Evolutionary conservation across 2,329 filamentous ascomycete genomes (phyloP).

Genomic region (Cercospora nicotianae): DNA sequence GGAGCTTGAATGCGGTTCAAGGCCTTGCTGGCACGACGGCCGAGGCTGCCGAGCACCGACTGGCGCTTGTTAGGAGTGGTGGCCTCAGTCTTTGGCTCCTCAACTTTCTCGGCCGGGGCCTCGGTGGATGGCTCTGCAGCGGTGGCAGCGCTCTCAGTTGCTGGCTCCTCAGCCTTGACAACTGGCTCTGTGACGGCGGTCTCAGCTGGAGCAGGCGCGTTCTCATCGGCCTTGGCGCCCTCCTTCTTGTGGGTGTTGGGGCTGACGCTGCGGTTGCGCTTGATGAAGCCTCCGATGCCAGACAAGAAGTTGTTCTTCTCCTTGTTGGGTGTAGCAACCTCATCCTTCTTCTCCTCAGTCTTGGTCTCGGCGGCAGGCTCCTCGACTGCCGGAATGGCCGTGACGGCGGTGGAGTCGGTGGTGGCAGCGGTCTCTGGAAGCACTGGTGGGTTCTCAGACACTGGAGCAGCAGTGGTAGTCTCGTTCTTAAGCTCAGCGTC

Average conservation of each 20-base stretch:
- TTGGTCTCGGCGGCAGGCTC: slow-evolving; percentile 36
- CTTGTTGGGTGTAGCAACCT: slow-evolving; percentile 37
- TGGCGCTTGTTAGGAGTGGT: slow-evolving; percentile 36
- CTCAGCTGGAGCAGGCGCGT: slow-evolving; percentile 32
- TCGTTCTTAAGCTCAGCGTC: slow-evolving; percentile 62
- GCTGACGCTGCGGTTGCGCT: slow-evolving; percentile 40
- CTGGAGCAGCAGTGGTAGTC: slow-evolving; percentile 51
- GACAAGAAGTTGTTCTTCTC: slow-evolving; percentile 40
- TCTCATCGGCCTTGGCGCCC: slow-evolving; percentile 37
- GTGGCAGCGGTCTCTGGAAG: slow-evolving; percentile 47
- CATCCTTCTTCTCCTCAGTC: slow-evolving; percentile 46
- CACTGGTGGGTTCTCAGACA: slow-evolving; percentile 39
- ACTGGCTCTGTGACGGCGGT: slow-evolving; percentile 29
- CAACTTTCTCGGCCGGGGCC: slow-evolving; percentile 27
- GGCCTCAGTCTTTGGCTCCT: slow-evolving; percentile 29
- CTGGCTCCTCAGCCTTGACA: slow-evolving; percentile 31
- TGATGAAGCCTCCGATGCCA: slow-evolving; percentile 35
- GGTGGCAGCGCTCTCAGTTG: slow-evolving; percentile 31
- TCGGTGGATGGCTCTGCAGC: slow-evolving; percentile 36
- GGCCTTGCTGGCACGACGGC: slow-evolving; percentile 40
- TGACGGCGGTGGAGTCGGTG: slow-evolving; percentile 35
- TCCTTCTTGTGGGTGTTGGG: slow-evolving; percentile 41
- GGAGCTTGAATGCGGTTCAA: slow-evolving; percentile 35
- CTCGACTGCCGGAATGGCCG: slow-evolving; percentile 41
- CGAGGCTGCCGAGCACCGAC: slow-evolving; percentile 37